Base-by-base conservation (phyloP, 257 asterid species). In the Solanum infundibuliforme region DNA sequence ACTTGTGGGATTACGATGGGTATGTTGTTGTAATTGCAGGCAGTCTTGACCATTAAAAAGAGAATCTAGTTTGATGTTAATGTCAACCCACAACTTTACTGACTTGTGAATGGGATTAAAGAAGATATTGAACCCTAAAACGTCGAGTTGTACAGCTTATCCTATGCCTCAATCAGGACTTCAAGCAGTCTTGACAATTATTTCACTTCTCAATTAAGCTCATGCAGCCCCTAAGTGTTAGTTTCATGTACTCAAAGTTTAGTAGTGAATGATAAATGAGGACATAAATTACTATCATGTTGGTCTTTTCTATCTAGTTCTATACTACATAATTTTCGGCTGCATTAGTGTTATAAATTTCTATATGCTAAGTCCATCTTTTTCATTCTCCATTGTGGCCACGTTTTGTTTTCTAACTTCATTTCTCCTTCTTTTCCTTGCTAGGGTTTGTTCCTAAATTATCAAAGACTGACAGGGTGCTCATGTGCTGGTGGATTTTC, bases 401-500 rank as follows among this genome's bases (percentile, higher is more conserved):
- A 0, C 16, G 12, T 25, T 11, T 21, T 23, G 16, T 10, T 21
- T 55, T 14, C 75, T 43, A 72, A 62, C 60, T 23, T 55, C 32
- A 32, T 81, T 73, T 88, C 71, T 58, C 68, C 74, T 41, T 38
- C 27, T 62, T 23, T 83, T 35, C 72, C 48, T 84, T 86, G 25
- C 75, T 88, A 97, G 99, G 99, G 88, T 84, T 90, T 60, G 84
- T 92, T 76, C 95, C 71, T 43, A 95, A 90, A 92, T 85, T 87
- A n/a, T 89, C 99, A 8, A 96, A 93, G 88, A 86, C 87, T 20
- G 99, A 97, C 84, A 93, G 99, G 90, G 9, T 91, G 66, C 92
- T 97, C 18, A 93, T 95, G 98, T 95, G 99, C 93, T 97, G 99
- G 99, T 97, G 98, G 98, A 92, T 93, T 76, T 93, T 95, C 96